Percentiles rank a stretch among this genome's conserved stretches.
These are phyloP conservation scores for Polytrichum commune DNA, from an alignment of 225 moss, liverwort and hornwort genomes.

Conservation along the genomic window DNA sequence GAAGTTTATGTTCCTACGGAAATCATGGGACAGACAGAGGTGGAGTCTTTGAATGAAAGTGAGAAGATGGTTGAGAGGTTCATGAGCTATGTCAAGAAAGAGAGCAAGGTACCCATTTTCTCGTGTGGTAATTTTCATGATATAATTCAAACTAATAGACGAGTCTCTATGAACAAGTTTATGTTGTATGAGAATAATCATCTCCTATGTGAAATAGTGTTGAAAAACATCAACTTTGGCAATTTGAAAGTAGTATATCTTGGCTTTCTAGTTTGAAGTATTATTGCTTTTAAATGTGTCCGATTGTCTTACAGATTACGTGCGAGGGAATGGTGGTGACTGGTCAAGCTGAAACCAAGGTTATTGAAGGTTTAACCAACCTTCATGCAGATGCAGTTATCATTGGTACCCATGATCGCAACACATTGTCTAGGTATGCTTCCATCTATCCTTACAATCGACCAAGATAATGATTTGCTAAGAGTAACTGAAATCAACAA, in stretches of 20 bases:
- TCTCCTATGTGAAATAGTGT: too few species aligned
- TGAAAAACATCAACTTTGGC: too few species aligned
- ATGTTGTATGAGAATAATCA: too few species aligned
- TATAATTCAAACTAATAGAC: too few species aligned
- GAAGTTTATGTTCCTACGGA: constrained; percentile 68
- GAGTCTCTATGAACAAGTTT: too few species aligned
- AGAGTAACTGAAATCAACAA: too few species aligned
- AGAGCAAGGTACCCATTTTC: constrained; percentile 44
- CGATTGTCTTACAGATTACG: constrained; percentile 51
- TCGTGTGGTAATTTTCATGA: too few species aligned
- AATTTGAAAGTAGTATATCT: neutral
- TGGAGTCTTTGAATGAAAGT: constrained; percentile 78
- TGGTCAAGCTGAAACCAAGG: constrained; percentile 80
- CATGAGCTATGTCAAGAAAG: constrained; percentile 63
- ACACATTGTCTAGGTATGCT: constrained; percentile 67
- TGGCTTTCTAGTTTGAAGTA: neutral
- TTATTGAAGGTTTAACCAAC: constrained; percentile 69
- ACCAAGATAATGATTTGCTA: too few species aligned
- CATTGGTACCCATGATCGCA: constrained; percentile 79
- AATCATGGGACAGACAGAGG: constrained; percentile 53
- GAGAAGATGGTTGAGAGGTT: constrained; percentile 84
- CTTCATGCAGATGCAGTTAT: constrained; percentile 87
- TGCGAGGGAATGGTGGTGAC: constrained; percentile 89
- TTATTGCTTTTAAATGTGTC: neutral
- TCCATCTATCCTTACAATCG: neutral